Percentiles rank a stretch among this genome's conserved stretches.
phyloP scores from a whole-genome alignment of 192 early-diverging fungal species.

The Entophlyctis luteolus region DNA sequence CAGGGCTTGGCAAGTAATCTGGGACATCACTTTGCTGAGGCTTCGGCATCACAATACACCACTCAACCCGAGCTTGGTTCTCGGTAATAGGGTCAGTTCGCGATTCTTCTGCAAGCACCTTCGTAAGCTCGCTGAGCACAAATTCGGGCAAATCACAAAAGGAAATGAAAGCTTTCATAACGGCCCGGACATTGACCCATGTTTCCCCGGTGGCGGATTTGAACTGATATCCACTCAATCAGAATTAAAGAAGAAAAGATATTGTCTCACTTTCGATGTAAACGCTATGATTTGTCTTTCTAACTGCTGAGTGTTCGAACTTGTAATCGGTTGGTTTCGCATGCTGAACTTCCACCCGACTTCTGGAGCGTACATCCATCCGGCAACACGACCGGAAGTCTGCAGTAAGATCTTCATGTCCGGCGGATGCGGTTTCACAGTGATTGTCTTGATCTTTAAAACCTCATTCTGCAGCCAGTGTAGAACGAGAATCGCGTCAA shows the following conservation, averaged over 20 bases:
- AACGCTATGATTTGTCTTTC: not conserved
- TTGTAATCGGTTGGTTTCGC: not conserved
- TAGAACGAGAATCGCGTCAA: not conserved
- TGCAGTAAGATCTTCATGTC: not conserved
- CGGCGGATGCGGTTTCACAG: not conserved
- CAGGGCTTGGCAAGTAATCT: not conserved
- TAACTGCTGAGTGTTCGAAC: not conserved
- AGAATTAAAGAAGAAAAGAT: not conserved
- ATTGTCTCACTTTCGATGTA: not conserved
- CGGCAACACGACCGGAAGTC: not conserved
- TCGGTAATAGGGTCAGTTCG: not conserved
- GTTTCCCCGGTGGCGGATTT: not conserved
- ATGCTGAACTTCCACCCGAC: not conserved
- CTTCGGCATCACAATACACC: not conserved
- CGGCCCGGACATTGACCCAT: not conserved
- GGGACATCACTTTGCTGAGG: no score
- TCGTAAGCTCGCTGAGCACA: not conserved
- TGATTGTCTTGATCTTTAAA: not conserved
- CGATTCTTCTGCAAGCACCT: not conserved
- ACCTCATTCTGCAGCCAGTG: not conserved
- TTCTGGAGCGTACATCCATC: not conserved
- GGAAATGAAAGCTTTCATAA: not conserved
- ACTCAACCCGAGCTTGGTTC: not conserved
- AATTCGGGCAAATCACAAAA: not conserved
- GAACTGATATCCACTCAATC: not conserved